Percentiles rank a stretch among this genome's conserved stretches.
Evolutionary conservation across 176 grass and related monocot species (phyloP).

Genomic region (Raddia distichophylla): DNA sequence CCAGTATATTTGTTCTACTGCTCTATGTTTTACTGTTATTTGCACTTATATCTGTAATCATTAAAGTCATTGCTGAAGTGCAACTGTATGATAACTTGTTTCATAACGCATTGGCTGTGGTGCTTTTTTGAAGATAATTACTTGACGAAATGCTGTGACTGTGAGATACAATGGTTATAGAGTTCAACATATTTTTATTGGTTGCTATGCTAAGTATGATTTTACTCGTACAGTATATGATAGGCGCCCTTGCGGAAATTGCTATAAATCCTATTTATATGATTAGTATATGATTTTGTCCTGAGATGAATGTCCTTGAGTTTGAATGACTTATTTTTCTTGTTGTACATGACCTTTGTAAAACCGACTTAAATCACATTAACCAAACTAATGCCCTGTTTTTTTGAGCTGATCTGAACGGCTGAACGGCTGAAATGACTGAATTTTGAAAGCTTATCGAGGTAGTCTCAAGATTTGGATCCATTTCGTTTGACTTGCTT

Average conservation of each 20-base stretch:
- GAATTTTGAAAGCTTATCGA: too few species aligned
- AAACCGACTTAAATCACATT: background rate
- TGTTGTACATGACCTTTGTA: background rate
- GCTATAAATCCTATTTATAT: too few species aligned
- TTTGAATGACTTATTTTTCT: constrained; percentile 7
- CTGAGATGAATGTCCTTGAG: background rate
- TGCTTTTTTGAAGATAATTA: background rate
- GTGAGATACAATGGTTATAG: constrained; percentile 7
- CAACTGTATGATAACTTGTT: constrained; percentile 7
- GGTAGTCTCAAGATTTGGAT: too few species aligned
- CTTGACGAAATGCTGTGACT: constrained; percentile 3
- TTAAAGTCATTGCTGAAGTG: background rate
- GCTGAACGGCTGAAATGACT: too few species aligned
- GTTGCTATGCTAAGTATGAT: constrained; percentile 25
- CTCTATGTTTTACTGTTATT: constrained; percentile 30
- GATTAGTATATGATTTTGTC: too few species aligned
- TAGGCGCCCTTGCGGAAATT: constrained; percentile 85
- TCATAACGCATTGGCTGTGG: background rate
- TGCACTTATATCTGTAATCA: background rate
- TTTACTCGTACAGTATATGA: constrained; percentile 72
- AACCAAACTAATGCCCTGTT: too few species aligned
- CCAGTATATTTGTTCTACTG: constrained; percentile 60
- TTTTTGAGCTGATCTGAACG: too few species aligned
- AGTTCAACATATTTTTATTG: constrained; percentile 11
- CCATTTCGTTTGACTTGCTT: too few species aligned